These are phyloP conservation scores for Emiliania huxleyi DNA, from an alignment of 78 protist species.

Conservation along the genomic window DNA sequence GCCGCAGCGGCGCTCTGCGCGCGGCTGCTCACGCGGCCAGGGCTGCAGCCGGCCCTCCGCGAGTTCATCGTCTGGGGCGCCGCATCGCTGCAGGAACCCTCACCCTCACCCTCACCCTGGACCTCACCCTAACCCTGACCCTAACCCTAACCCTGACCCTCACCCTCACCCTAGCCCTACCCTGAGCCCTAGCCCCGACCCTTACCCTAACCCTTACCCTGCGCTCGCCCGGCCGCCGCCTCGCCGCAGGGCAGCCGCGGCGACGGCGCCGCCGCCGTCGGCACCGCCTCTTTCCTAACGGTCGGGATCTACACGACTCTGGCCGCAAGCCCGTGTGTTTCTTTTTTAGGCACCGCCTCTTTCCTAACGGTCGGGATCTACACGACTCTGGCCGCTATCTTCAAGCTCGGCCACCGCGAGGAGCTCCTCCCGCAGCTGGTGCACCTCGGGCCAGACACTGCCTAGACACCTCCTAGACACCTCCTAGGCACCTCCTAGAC, in stretches of 20 bases:
- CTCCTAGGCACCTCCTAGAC: too few species aligned
- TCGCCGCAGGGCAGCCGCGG: not conserved
- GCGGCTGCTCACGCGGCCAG: constrained; percentile 65
- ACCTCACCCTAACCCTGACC: too few species aligned
- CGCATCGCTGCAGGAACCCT: not conserved
- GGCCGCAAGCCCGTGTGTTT: too few species aligned
- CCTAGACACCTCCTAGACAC: too few species aligned
- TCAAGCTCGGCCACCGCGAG: constrained; percentile 69
- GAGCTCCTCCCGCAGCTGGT: constrained; percentile 51
- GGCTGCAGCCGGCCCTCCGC: not conserved
- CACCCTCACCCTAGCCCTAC: too few species aligned
- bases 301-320: constrained; percentile 62
- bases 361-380: constrained; percentile 51
- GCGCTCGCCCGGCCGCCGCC: not conserved
- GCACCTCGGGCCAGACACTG: not conserved
- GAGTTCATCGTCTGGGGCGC: not conserved
- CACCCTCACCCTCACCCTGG: too few species aligned
- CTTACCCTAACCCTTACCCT: too few species aligned
- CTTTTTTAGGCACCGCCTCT: too few species aligned
- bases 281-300: not conserved
- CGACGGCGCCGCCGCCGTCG: not conserved
- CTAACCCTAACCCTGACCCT: too few species aligned
- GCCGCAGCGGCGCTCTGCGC: constrained; percentile 65
- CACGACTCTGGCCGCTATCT: constrained; percentile 50
- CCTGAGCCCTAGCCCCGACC: too few species aligned